Conservation (phyloP, 495 filamentous ascomycete species). For the Podospora anserina region DNA sequence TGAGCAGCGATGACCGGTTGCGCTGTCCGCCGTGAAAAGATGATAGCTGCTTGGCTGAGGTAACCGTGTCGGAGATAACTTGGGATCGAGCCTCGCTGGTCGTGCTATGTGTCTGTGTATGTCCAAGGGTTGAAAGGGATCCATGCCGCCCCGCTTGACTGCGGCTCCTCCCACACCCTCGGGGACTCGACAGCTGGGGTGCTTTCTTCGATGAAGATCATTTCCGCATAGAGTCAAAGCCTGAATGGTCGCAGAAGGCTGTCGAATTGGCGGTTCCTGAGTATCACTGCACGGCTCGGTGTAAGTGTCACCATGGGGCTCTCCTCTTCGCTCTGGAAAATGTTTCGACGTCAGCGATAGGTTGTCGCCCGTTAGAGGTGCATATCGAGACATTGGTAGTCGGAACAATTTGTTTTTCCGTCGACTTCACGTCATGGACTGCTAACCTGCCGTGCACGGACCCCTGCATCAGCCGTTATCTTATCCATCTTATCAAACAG, state of each 20-base stretch:
- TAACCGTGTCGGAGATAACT: neutral
- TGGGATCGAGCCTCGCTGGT: neutral
- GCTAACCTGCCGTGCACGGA: neutral
- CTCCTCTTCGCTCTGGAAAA: neutral
- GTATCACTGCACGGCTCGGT: neutral
- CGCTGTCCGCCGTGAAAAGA: neutral
- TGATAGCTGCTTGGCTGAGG: neutral
- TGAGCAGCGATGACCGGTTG: neutral
- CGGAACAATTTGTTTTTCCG: neutral
- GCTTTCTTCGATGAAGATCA: neutral
- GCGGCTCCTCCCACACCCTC: neutral
- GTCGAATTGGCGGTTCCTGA: slow-evolving; percentile 1
- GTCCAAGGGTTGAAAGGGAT: neutral
- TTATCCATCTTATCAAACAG: neutral
- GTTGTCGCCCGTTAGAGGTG: neutral
- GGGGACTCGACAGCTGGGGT: neutral
- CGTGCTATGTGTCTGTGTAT: neutral
- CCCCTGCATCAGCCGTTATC: neutral
- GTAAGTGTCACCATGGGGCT: neutral
- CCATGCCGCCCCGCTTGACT: neutral
- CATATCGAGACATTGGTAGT: neutral
- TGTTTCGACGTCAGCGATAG: neutral
- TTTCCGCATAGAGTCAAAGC: neutral
- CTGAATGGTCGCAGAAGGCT: neutral
- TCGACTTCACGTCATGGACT: neutral